Percentiles rank a stretch among this genome's conserved stretches.
phyloP scores from a whole-genome alignment of 2,329 filamentous ascomycete species.

The Fusarium transvaalense region DNA sequence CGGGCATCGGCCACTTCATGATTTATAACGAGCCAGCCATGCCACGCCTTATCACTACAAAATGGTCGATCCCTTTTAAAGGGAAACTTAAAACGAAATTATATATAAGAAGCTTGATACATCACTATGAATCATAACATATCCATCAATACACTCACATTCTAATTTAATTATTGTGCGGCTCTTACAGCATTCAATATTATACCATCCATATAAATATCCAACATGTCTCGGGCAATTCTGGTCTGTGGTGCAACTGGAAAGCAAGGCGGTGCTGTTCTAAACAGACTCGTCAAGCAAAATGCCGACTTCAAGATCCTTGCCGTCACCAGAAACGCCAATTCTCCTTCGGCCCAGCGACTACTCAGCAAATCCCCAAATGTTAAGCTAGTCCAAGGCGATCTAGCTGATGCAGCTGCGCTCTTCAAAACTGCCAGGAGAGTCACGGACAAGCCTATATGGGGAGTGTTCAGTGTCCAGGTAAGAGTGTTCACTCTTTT shows the following conservation, averaged over 20 bases:
- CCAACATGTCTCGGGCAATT: slow-evolving; percentile 42
- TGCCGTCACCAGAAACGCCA: slow-evolving; percentile 69
- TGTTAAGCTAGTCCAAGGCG: slow-evolving; percentile 68
- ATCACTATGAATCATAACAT: background rate
- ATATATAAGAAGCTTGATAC: background rate
- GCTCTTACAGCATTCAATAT: background rate
- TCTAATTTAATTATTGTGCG: background rate
- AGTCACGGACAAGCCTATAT: slow-evolving; percentile 19
- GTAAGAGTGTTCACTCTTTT: background rate
- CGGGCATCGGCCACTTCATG: background rate
- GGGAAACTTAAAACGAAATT: rapidly evolving
- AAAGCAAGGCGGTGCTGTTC: slow-evolving; percentile 55
- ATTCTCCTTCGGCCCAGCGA: slow-evolving; percentile 63
- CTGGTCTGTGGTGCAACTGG: slow-evolving; percentile 55
- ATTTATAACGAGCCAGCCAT: slow-evolving; percentile 5
- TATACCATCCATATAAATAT: background rate
- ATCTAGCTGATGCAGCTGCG: slow-evolving; percentile 63
- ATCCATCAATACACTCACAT: background rate
- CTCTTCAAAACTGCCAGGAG: slow-evolving; percentile 58
- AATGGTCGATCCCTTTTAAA: background rate
- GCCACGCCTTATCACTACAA: background rate
- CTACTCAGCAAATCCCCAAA: slow-evolving; percentile 60
- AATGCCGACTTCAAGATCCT: slow-evolving; percentile 63
- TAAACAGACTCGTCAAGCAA: slow-evolving; percentile 48
- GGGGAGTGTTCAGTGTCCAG: slow-evolving; percentile 33